phyloP scores from a whole-genome alignment of 2,329 filamentous ascomycete species.

The Myriangium duriaei region DNA sequence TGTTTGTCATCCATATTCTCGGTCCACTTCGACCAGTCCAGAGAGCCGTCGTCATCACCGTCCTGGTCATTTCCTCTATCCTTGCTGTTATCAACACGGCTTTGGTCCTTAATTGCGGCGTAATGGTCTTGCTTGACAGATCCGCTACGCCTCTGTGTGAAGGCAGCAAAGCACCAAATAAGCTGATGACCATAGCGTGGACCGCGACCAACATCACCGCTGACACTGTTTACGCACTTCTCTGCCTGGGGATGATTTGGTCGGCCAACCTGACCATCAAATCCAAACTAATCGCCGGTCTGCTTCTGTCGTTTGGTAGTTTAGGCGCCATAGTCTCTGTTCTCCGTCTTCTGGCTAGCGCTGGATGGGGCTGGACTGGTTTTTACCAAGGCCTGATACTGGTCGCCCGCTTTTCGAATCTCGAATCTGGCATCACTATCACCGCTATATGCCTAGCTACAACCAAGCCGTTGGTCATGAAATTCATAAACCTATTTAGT shows the following conservation, averaged over 20 bases:
- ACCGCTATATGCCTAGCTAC: slow-evolving; percentile 1
- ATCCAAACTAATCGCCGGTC: slow-evolving; percentile 1
- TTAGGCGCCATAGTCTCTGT: slow-evolving; percentile 5
- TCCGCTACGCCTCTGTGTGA: not conserved
- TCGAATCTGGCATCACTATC: slow-evolving; percentile 5
- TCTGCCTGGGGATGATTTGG: slow-evolving; percentile 5
- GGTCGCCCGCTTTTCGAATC: not conserved
- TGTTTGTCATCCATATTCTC: slow-evolving; percentile 5
- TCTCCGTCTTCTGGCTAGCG: not conserved
- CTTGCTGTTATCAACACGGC: slow-evolving; percentile 2
- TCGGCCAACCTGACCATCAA: slow-evolving; percentile 1
- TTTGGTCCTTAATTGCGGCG: slow-evolving; percentile 6
- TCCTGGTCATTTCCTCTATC: not conserved
- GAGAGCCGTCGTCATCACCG: not conserved
- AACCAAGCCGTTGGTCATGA: not conserved
- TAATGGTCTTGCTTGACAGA: not conserved
- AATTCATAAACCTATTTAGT: too few relatives aligned
- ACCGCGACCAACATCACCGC: slow-evolving; percentile 3
- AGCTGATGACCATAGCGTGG: slow-evolving; percentile 3
- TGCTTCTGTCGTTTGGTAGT: slow-evolving; percentile 4
- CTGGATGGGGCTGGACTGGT: slow-evolving; percentile 4
- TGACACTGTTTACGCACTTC: slow-evolving; percentile 3
- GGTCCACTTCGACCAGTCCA: not conserved
- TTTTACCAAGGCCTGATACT: not conserved
- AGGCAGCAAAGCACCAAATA: not conserved